Percentiles rank a stretch among this genome's conserved stretches.
Evolutionary conservation across 164 flowering plant species (phyloP).

Genomic region (Aristolochia contorta): DNA sequence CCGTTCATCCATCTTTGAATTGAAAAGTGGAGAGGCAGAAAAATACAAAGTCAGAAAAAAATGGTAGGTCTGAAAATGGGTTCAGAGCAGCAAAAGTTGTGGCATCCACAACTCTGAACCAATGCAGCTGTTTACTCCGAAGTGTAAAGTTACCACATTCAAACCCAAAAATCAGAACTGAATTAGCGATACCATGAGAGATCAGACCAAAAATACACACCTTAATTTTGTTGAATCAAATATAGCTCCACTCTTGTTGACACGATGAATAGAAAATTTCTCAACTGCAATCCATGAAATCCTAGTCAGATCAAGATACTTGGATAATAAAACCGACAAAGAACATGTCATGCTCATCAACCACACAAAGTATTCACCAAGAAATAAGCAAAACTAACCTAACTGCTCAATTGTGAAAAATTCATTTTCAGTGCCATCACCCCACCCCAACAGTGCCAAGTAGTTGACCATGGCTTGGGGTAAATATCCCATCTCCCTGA

Average conservation of each 20-base stretch:
- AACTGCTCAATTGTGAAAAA: conserved; percentile 81
- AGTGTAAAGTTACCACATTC: neutral
- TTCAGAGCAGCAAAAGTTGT: too few species aligned
- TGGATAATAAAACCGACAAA: neutral
- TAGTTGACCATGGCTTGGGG: conserved; percentile 96
- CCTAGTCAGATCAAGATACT: neutral
- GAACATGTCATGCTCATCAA: neutral
- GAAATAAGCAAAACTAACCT: conserved; percentile 40
- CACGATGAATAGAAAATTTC: conserved; percentile 80
- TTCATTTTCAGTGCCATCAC: conserved; percentile 94
- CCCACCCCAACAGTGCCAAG: conserved; percentile 95
- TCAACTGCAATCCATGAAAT: conserved; percentile 45
- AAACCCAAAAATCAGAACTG: neutral
- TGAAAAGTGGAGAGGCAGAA: neutral
- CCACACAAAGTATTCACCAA: neutral
- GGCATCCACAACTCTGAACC: too few species aligned
- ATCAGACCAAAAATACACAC: conserved; percentile 19
- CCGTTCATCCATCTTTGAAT: conserved; percentile 96
- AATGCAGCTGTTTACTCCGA: too few species aligned
- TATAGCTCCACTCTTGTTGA: conserved; percentile 88
- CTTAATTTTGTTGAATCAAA: conserved; percentile 84
- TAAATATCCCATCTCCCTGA: conserved; percentile 89
- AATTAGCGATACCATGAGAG: conserved; percentile 1
- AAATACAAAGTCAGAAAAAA: too few species aligned
- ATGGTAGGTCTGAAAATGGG: too few species aligned